phyloP scores from a whole-genome alignment of 2,329 filamentous ascomycete genomes.

The Colletotrichum chlorophyti region DNA sequence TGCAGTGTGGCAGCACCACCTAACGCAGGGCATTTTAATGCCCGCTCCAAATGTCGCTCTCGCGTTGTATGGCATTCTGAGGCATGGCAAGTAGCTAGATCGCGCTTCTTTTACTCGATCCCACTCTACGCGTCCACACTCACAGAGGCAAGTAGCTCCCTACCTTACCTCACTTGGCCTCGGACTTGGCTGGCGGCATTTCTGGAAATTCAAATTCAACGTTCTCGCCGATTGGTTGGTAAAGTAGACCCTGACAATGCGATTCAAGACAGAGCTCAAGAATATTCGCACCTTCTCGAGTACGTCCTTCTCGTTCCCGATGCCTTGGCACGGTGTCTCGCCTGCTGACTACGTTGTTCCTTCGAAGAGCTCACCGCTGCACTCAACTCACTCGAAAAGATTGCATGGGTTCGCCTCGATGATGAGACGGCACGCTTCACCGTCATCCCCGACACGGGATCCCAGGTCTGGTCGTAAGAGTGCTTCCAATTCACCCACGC shows the following conservation, averaged over 20 bases:
- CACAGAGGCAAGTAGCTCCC: neutral
- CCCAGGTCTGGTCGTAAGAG: constrained; percentile 92
- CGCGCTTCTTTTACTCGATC: neutral
- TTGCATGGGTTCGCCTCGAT: constrained; percentile 90
- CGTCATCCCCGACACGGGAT: constrained; percentile 91
- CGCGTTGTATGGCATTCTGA: too few relatives aligned
- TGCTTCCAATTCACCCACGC: neutral
- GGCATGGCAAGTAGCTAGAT: too few relatives aligned
- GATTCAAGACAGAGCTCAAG: constrained; percentile 70
- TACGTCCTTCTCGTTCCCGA: constrained; percentile 39
- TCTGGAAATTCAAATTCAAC: too few relatives aligned
- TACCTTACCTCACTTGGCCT: neutral
- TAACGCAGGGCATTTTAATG: neutral
- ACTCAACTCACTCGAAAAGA: constrained; percentile 74
- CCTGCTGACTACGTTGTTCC: neutral
- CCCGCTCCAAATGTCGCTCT: too few relatives aligned
- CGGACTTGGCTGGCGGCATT: too few relatives aligned
- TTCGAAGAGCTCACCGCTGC: constrained; percentile 68
- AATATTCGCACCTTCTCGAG: constrained; percentile 73
- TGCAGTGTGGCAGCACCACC: neutral
- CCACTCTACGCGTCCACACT: constrained; percentile 3
- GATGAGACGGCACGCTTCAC: constrained; percentile 91
- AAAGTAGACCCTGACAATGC: too few relatives aligned
- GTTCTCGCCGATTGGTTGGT: too few relatives aligned
- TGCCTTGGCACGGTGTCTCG: neutral